Evolutionary conservation across 208 protist genomes (phyloP), one percentile per base, ranked within the genome.

Genomic region (Leishmania tarentolae): DNA sequence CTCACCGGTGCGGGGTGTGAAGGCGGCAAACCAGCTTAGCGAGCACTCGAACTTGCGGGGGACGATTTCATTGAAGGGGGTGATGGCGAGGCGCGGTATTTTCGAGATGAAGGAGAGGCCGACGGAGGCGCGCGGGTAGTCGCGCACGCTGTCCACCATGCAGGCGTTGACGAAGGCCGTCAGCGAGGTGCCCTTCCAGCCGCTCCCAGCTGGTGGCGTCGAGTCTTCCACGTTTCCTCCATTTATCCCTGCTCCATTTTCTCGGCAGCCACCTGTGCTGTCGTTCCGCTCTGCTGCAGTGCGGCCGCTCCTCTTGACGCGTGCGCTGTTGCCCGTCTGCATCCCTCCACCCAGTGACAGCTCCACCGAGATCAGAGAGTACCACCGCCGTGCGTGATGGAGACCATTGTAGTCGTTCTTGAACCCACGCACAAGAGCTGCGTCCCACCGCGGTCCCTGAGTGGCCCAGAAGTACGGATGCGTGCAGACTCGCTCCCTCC

Each of bases 401-500:
- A 92, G 75, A n/a, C 78, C 76, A 44, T 69, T 75, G 75, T 89
- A 88, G 79, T 90, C 85, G 44, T 93, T 86, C 74, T 75, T 81
- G 59, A 94, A 93, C 42, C 91, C 91, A 50, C 89, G 87, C 37
- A 94, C 59, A 35, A 92, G 89, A 66, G 79, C 69, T 24, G 88
- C 63, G 56, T 90, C 73, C 90, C 89, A 94, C 52, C 63, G 78
- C 13, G 89, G 91, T 19, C 89, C 89, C 77, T 94, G 91, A 52
- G 91, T 94, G 2, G 91, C 91, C 90, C 91, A 94, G 74, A 94
- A 88, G 72, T 92, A 87, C 74, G 59, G 68, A 59, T 94, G 91
- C 61, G 47, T 47, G 52, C 63, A 44, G 8, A 79, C 40, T 8
- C 40, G 28, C 47, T 19, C n/a, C 21, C 53, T 5, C 21, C 74